phyloP scores from a whole-genome alignment of 2,329 filamentous ascomycete genomes.

The Corniculantispora saksenae region DNA sequence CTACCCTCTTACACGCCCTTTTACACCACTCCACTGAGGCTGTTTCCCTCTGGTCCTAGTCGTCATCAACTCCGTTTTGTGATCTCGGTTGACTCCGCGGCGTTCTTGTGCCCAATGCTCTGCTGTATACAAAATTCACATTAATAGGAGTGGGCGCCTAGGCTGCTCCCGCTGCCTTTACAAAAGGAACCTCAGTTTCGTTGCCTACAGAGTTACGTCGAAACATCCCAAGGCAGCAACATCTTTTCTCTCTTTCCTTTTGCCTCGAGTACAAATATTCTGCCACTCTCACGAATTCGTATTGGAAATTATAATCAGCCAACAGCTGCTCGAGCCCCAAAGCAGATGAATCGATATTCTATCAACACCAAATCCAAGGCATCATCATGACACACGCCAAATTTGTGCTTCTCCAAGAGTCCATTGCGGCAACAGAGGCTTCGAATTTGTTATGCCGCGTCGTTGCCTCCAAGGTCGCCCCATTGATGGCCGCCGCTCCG shows the following conservation, averaged over 20 bases:
- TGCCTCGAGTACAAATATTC: background rate
- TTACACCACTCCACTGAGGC: conserved; percentile 17
- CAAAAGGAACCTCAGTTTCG: background rate
- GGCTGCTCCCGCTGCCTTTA: background rate
- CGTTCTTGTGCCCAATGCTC: conserved; percentile 2
- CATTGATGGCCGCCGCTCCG: conserved; percentile 4
- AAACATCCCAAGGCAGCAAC: background rate
- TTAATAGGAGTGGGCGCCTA: conserved; percentile 12
- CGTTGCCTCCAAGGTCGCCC: conserved; percentile 15
- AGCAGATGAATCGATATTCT: background rate
- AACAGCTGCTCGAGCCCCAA: background rate
- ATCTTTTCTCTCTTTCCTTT: background rate
- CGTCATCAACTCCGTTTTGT: conserved; percentile 9
- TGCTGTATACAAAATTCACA: background rate
- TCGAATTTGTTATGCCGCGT: conserved; percentile 14
- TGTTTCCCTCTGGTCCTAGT: conserved; percentile 1
- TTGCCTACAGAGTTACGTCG: background rate
- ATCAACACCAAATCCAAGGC: background rate
- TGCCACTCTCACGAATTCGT: background rate
- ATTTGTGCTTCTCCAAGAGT: conserved; percentile 17
- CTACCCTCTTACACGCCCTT: conserved; percentile 6
- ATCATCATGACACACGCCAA: conserved; percentile 10
- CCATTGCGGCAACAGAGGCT: conserved; percentile 11
- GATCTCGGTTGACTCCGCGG: conserved; percentile 18
- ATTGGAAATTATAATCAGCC: background rate